Evolutionary conservation across 352 stramenopile genomes (phyloP).

Genomic region (Phytophthora vignae): DNA sequence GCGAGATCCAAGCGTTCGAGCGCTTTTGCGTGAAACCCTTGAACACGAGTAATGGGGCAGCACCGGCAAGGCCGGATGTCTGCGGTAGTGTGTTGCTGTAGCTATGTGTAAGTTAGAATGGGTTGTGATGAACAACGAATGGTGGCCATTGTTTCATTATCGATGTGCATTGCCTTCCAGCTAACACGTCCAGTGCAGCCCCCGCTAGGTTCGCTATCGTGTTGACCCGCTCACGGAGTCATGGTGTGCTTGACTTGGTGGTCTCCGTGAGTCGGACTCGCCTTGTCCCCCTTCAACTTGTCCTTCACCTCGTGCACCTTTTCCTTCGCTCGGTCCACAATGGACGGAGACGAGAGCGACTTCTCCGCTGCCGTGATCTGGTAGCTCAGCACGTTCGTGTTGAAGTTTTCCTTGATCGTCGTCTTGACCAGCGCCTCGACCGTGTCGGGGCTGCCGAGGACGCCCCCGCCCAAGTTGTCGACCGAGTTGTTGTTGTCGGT

Average conservation of each 20-base stretch:
- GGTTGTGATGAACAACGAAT: too few species aligned
- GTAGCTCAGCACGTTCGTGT: conserved; percentile 32
- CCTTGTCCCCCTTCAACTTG: conserved; percentile 21
- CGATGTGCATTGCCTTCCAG: too few species aligned
- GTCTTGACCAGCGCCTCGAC: conserved; percentile 30
- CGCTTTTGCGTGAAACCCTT: background rate
- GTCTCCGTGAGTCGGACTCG: background rate
- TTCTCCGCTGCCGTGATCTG: conserved; percentile 32
- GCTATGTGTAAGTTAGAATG: too few species aligned
- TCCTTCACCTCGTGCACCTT: conserved; percentile 28
- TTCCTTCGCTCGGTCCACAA: conserved; percentile 30
- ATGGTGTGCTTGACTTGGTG: background rate
- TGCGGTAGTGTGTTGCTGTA: background rate
- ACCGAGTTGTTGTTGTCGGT: conserved; percentile 8
- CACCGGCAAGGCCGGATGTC: background rate
- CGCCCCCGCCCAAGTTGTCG: background rate
- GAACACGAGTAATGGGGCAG: background rate
- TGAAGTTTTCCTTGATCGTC: conserved; percentile 27
- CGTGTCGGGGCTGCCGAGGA: conserved; percentile 18
- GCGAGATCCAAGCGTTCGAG: background rate
- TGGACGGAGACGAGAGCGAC: conserved; percentile 7
- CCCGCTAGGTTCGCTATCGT: background rate
- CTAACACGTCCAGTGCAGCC: background rate
- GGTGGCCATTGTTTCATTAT: too few species aligned
- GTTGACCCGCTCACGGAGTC: background rate